These are phyloP conservation scores for Globisporangium irregulare DNA, from an alignment of 352 stramenopile genomes.

Conservation along the genomic window DNA sequence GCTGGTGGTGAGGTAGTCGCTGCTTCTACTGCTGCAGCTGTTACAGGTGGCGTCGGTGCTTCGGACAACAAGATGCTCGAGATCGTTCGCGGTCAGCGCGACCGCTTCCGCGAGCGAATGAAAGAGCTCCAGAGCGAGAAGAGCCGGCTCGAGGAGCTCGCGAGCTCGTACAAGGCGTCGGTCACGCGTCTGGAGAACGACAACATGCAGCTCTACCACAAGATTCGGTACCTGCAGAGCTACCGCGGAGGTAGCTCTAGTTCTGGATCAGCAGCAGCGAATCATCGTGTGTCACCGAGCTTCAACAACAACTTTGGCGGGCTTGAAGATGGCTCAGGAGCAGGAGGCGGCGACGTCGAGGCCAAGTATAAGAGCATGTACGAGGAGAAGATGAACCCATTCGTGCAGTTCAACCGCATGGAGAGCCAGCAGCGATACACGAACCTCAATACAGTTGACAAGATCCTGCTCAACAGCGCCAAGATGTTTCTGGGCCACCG, in stretches of 20 bases:
- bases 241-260: slow-evolving; percentile 33
- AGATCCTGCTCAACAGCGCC: slow-evolving; percentile 87
- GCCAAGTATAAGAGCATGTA: slow-evolving; percentile 85
- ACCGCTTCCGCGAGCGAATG: slow-evolving; percentile 80
- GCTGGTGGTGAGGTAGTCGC: background rate
- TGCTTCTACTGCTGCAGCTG: background rate
- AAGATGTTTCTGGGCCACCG: slow-evolving; percentile 79
- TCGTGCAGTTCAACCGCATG: slow-evolving; percentile 90
- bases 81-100: slow-evolving; percentile 77
- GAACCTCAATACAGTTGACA: slow-evolving; percentile 89
- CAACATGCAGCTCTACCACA: slow-evolving; percentile 92
- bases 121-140: slow-evolving; percentile 79
- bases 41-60: slow-evolving; percentile 6
- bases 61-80: slow-evolving; percentile 81
- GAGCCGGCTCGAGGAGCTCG: slow-evolving; percentile 67
- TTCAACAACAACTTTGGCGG: slow-evolving; percentile 12
- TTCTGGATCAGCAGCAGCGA: background rate
- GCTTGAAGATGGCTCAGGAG: slow-evolving; percentile 38
- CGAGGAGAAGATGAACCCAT: slow-evolving; percentile 91
- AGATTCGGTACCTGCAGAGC: slow-evolving; percentile 86
- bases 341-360: slow-evolving; percentile 45
- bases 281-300: slow-evolving; percentile 18
- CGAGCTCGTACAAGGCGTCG: slow-evolving; percentile 54
- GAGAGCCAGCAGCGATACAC: slow-evolving; percentile 87
- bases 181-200: slow-evolving; percentile 78